Conservation (phyloP, 2,329 filamentous ascomycete species). For the Beauveria rudraprayagi region DNA sequence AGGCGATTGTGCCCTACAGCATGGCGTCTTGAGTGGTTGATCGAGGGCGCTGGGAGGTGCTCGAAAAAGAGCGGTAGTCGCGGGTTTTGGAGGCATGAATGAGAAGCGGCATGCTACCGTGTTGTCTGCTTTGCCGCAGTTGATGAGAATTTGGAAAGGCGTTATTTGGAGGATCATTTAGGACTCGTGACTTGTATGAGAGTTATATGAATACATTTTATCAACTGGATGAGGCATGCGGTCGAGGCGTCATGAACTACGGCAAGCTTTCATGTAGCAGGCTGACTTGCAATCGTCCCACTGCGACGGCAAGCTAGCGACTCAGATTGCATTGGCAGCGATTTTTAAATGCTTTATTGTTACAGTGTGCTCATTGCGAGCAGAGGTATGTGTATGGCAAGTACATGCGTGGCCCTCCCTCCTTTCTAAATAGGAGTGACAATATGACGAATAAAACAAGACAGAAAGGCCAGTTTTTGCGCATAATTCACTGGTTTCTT, state of each 20-base stretch:
- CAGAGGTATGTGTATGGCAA: background rate
- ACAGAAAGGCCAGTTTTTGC: background rate
- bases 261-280: too few relatives aligned
- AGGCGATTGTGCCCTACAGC: slow-evolving; percentile 53
- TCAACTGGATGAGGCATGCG: too few relatives aligned
- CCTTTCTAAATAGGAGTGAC: background rate
- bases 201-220: background rate
- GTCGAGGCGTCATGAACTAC: background rate
- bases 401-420: background rate
- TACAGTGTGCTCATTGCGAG: slow-evolving; percentile 6
- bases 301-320: background rate
- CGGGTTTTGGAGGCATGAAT: background rate
- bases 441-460: background rate
- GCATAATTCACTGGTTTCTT: background rate
- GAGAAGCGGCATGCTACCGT: background rate
- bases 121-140: slow-evolving; percentile 2
- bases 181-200: slow-evolving; percentile 2
- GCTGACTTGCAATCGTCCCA: background rate
- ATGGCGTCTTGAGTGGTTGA: slow-evolving; percentile 24
- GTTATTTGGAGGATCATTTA: slow-evolving; percentile 4
- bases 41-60: background rate
- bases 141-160: slow-evolving; percentile 13
- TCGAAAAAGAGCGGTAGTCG: background rate
- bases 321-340: background rate
- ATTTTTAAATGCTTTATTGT: background rate